Conservation (phyloP, 2,329 filamentous ascomycete genomes). For the Endothia cerciana region DNA sequence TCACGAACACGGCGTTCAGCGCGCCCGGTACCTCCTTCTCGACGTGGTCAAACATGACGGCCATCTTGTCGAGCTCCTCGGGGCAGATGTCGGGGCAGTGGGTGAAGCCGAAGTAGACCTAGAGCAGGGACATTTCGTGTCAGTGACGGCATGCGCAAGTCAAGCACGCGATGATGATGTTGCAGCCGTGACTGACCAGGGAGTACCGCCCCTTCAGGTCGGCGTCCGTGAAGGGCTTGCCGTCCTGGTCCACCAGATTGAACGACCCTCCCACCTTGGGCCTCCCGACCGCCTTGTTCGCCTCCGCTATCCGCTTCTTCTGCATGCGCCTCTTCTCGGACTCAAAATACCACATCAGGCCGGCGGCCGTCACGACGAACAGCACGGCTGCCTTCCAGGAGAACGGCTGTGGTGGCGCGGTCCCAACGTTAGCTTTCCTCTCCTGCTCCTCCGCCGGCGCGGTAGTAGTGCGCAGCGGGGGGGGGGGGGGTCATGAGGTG, state of each 20-base stretch:
- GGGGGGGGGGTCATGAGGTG: not conserved
- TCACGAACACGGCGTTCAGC: constrained; percentile 86
- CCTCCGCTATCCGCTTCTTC: constrained; percentile 84
- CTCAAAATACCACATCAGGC: constrained; percentile 88
- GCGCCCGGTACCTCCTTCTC: constrained; percentile 54
- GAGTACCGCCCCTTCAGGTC: constrained; percentile 87
- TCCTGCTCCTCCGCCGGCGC: not conserved
- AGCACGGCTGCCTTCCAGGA: constrained; percentile 88
- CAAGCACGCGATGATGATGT: not conserved
- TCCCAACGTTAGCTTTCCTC: constrained; percentile 24
- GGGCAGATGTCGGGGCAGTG: constrained; percentile 99
- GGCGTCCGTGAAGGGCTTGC: constrained; percentile 74
- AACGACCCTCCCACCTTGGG: constrained; percentile 94
- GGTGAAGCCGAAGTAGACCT: constrained; percentile 98
- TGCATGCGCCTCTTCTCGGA: constrained; percentile 91
- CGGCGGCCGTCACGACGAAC: constrained; percentile 78
- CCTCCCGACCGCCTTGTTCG: constrained; percentile 87
- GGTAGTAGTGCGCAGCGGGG: not conserved
- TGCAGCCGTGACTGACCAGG: constrained; percentile 55
- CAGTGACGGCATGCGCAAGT: not conserved
- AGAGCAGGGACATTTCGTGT: constrained; percentile 7
- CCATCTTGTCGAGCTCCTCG: constrained; percentile 99
- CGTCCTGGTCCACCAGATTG: constrained; percentile 79
- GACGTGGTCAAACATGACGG: constrained; percentile 83
- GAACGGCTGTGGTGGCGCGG: constrained; percentile 67